phyloP scores from a whole-genome alignment of 129 eudicot genomes.

The Chrysanthemum lavandulifolium region DNA sequence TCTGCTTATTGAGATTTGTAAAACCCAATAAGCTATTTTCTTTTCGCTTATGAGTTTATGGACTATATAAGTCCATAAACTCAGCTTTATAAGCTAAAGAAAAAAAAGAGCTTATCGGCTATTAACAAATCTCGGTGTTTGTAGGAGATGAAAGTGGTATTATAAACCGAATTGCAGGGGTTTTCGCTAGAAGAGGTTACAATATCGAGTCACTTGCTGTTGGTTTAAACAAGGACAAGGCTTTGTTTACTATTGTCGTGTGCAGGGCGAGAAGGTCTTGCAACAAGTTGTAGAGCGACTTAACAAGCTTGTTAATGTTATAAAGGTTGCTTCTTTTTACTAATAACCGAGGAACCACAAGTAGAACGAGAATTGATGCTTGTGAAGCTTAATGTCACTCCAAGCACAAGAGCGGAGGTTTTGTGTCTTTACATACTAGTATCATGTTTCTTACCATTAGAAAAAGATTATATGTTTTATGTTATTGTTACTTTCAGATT shows the following conservation, averaged over 20 bases:
- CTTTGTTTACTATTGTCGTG: conserved; percentile 88
- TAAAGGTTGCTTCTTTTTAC: conserved; percentile 49
- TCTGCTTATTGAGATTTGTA: too few relatives aligned
- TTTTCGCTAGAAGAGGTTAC: conserved; percentile 93
- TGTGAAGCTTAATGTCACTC: conserved; percentile 69
- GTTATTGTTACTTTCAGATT: conserved; percentile 43
- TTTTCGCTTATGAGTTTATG: too few relatives aligned
- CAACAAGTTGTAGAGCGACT: conserved; percentile 91
- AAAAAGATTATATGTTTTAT: neutral
- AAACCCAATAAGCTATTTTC: too few relatives aligned
- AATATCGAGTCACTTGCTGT: conserved; percentile 97
- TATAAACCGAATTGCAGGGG: conserved; percentile 89
- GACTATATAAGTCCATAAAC: too few relatives aligned
- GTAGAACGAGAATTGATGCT: conserved; percentile 98
- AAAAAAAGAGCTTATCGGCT: too few relatives aligned
- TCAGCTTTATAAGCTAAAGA: too few relatives aligned
- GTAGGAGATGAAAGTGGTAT: conserved; percentile 99
- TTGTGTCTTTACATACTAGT: conserved; percentile 18
- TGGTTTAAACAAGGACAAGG: conserved; percentile 91
- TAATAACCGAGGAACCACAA: conserved; percentile 49
- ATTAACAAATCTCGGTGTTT: conserved; percentile 56
- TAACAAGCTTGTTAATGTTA: conserved; percentile 91
- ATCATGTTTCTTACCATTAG: conserved; percentile 3
- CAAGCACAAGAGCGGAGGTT: conserved; percentile 69
- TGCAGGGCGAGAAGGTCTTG: conserved; percentile 66